Base-by-base conservation (phyloP, 805 yeast species). In the Tetrapisispora phaffii region DNA sequence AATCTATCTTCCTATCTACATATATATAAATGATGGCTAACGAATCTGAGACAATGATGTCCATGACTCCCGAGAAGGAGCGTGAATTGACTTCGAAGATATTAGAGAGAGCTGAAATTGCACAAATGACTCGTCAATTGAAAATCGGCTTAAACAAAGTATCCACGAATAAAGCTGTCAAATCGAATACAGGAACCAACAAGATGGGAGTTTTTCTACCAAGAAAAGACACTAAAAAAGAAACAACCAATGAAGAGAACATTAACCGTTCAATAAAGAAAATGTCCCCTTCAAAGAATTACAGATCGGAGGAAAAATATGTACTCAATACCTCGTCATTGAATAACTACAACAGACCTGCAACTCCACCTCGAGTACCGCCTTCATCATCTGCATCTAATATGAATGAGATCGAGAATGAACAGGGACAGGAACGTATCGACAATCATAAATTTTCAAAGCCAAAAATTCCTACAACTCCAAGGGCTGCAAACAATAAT, bases 101-200 rank as follows among this genome's bases (percentile, higher is more conserved):
- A 19, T 51, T 63, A 24, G 57, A 63, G 43, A 46, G 67, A 44
- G 67, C 67, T 35, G 61, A 62, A 44, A 47, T 63, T 44, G 67
- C 67, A 15, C 66, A 60, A 48, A 59, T 62, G 65, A 55, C 65
- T 13, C 53, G 67, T 17, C 60, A 60, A 42, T 52, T 63, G 49
- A 62, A 59, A 50, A 40, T 63, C 41, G 63, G 62, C 7, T 47
- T 63, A 21, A 52, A 62, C 29, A 59, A 56, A 49, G 64, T 61
- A 1, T 53, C 60, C 4, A 53, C 56, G 5, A 48, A 54, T 10
- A 53, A 50, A 28, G 28, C 9, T 26, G 9, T 7, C 5, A 9
- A 7, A 9, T 3, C 39, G 2, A 23, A 23, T 8, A n/a, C 7
- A 4, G n/a, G 6, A 4, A 36, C 10, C 13, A 9, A n/a, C 13